Conservation (phyloP, 352 stramenopile species). For the Elongisporangium prolatum region DNA sequence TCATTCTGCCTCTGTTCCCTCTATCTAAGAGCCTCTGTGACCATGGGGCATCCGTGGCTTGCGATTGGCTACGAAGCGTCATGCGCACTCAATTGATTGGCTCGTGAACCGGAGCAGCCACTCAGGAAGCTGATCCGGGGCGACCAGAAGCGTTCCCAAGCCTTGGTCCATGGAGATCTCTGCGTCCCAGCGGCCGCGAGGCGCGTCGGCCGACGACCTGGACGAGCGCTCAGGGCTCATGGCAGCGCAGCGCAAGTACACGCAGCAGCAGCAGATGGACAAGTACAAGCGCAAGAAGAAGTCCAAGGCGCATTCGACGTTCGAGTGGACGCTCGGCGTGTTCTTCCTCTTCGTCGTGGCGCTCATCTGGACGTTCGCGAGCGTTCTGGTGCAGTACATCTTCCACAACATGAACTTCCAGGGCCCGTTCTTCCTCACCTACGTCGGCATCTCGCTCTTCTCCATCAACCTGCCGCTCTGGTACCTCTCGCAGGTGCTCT, state of each 20-base stretch:
- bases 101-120: background rate
- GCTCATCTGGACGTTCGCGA: slow-evolving; percentile 82
- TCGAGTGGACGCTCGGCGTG: slow-evolving; percentile 68
- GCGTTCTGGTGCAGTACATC: slow-evolving; percentile 87
- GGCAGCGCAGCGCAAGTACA: background rate
- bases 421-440: slow-evolving; percentile 86
- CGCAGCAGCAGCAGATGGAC: background rate
- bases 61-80: slow-evolving; percentile 1
- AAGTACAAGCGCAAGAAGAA: slow-evolving; percentile 5
- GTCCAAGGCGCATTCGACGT: slow-evolving; percentile 24
- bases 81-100: background rate
- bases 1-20: background rate
- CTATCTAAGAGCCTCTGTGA: background rate
- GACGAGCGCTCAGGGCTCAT: slow-evolving; percentile 26
- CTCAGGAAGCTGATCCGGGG: background rate
- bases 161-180: background rate
- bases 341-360: slow-evolving; percentile 71
- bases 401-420: slow-evolving; percentile 85
- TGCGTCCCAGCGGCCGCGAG: background rate
- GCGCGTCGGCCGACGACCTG: slow-evolving; percentile 4
- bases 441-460: slow-evolving; percentile 85
- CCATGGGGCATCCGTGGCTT: background rate
- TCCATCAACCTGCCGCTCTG: slow-evolving; percentile 77
- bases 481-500: slow-evolving; percentile 54
- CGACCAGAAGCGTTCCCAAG: background rate